A percentile compares a stretch with the other conserved stretches of the same genome.
These are phyloP conservation scores for Tanacetum coccineum DNA, from an alignment of 129 eudicot species.

Conservation along the genomic window DNA sequence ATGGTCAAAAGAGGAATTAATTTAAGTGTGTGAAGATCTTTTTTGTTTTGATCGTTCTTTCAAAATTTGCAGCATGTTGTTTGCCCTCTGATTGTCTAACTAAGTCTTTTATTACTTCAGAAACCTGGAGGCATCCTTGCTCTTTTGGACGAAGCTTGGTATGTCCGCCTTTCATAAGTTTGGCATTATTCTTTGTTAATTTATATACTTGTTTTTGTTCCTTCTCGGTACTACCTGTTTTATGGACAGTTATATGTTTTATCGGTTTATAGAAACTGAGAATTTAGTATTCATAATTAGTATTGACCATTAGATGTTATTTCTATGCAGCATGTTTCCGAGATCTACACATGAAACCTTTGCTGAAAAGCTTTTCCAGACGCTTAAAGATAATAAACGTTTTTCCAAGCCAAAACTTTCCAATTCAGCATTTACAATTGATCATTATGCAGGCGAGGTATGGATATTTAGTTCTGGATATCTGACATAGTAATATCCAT, in stretches of 20 bases:
- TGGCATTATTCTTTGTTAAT: background rate
- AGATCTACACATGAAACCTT: conserved; percentile 93
- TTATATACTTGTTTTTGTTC: conserved; percentile 7
- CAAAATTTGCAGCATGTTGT: conserved; percentile 4
- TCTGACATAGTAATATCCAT: background rate
- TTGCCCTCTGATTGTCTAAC: conserved; percentile 23
- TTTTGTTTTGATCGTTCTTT: background rate
- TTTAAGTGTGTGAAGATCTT: conserved; percentile 1
- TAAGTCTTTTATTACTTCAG: conserved; percentile 35
- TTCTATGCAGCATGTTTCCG: conserved; percentile 74
- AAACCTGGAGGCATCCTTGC: conserved; percentile 97
- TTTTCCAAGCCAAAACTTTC: conserved; percentile 86
- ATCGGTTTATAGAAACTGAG: conserved; percentile 2
- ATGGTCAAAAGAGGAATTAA: background rate
- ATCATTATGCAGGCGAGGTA: conserved; percentile 97
- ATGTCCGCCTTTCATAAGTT: conserved; percentile 26
- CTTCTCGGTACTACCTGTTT: conserved; percentile 10
- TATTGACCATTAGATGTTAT: conserved; percentile 7
- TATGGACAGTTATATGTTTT: background rate
- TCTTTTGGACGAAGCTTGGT: conserved; percentile 97
- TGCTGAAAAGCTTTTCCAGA: conserved; percentile 89
- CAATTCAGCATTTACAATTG: conserved; percentile 69
- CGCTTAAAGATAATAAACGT: conserved; percentile 72
- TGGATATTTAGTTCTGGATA: conserved; percentile 22
- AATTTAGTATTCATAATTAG: background rate